Evolutionary conservation across 495 filamentous ascomycete species (phyloP).

Genomic region (Parathielavia hyrcaniae): DNA sequence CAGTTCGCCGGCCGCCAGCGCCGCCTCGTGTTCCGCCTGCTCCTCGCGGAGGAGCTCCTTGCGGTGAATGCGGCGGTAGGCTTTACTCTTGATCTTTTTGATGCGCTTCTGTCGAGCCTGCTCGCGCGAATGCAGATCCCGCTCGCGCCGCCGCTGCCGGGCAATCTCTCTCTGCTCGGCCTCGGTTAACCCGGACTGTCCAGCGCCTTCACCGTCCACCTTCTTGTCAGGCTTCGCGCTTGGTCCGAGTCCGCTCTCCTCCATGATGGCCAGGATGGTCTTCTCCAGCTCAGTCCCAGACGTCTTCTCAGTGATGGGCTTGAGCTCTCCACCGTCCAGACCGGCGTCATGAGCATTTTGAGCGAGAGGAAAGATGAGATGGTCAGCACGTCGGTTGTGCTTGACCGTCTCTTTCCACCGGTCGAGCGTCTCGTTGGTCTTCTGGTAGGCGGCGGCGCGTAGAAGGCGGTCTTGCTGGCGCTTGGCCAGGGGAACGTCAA

Average conservation of each 20-base stretch:
- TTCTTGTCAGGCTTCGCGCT: conserved; percentile 43
- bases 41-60: conserved; percentile 72
- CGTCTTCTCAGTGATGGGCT: conserved; percentile 48
- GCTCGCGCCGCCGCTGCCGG: conserved; percentile 67
- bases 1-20: conserved; percentile 59
- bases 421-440: conserved; percentile 83
- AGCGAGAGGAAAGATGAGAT: conserved; percentile 80
- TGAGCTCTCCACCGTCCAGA: conserved; percentile 45
- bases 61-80: conserved; percentile 84
- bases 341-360: conserved; percentile 57
- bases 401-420: conserved; percentile 94
- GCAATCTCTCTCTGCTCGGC: conserved; percentile 64
- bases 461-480: conserved; percentile 84
- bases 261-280: conserved; percentile 77
- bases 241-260: conserved; percentile 71
- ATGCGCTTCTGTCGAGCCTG: conserved; percentile 82
- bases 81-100: conserved; percentile 97
- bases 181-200: conserved; percentile 62
- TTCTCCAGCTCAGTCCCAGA: conserved; percentile 75
- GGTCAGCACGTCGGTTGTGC: conserved; percentile 84
- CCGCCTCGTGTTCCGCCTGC: conserved; percentile 61
- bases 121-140: conserved; percentile 88
- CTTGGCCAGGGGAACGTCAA: conserved; percentile 79
- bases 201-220: conserved; percentile 52
- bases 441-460: conserved; percentile 76